Evolutionary conservation across 2,329 filamentous ascomycete genomes (phyloP), one percentile per base, ranked within the genome.

Genomic region (Penicillium hordei): DNA sequence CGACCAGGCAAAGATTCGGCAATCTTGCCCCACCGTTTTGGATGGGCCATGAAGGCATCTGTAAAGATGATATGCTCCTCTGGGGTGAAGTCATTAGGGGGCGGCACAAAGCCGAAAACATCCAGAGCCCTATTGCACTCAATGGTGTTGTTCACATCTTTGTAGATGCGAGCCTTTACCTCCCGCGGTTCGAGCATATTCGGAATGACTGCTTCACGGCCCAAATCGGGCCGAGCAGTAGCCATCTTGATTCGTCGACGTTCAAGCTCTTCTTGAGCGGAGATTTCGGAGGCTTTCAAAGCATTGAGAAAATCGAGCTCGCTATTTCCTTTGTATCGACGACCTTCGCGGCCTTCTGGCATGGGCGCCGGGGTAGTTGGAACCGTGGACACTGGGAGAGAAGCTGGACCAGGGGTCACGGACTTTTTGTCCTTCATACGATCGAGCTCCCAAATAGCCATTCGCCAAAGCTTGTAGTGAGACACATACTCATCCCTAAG

Each of bases 21-120:
- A 59, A 82, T 82, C 61, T 79, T 79, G 23, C 79, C 78, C 77
- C 79, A 82, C 70, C 78, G 79, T 71, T 82, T 82, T 3, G 79
- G 79, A 53, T 75, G 68, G 5, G 75, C 70, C 71, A 79, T 77
- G 61, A 81, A 82, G 17, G 78, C 77, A 53, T 79, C 72, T 1
- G 75, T 76, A 62, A 82, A 81, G 2, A 70, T 68, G 31, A 72
- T 70, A 55, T 81, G 78, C 64, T 82, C 79, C 46, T 78, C 74
- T 0, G 72, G 68, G 0, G 76, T 79, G 60, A 82, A 82, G 57
- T 81, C 76, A 51, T 81, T 78, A 10, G 73, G 70, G 0, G 75
- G 76, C 12, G 79, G 79, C 2, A 76, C 52, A 57, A 79, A 81
- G 2, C 71, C 73, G 50, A 79, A 80, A 3, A 79, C 71, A 29